A percentile compares a stretch with the other conserved stretches of the same genome.
Conservation (phyloP, 116 monocot species). For the Trichopus zeylanicus region DNA sequence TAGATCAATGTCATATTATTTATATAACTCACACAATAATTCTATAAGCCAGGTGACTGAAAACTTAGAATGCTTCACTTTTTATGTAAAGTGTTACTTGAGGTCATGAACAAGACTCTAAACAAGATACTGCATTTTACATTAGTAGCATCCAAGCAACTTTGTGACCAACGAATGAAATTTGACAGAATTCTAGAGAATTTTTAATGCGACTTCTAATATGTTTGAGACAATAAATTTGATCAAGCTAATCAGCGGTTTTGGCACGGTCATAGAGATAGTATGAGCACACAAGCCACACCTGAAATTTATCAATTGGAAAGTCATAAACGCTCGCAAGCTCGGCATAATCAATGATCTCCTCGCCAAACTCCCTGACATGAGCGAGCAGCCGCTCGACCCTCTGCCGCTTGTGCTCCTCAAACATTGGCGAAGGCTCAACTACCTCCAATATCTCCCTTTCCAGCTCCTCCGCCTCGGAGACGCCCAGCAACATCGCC, state of each 20-base stretch:
- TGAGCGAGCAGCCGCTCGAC: conserved; percentile 45
- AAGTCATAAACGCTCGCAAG: conserved; percentile 69
- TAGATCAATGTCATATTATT: background rate
- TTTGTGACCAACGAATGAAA: no score
- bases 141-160: no score
- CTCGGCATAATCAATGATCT: conserved; percentile 55
- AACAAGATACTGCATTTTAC: no score
- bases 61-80: background rate
- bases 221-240: background rate
- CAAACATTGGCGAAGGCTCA: conserved; percentile 15
- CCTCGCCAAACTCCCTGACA: conserved; percentile 62
- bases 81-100: no score
- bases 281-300: conserved; percentile 3
- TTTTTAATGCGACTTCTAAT: no score
- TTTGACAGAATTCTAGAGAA: no score
- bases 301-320: conserved; percentile 87
- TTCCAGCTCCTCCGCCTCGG: conserved; percentile 29
- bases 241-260: background rate
- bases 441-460: conserved; percentile 2
- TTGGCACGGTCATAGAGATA: no score
- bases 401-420: conserved; percentile 52
- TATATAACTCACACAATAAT: background rate
- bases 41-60: no score
- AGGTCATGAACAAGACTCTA: no score
- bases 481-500: conserved; percentile 3